Evolutionary conservation across 306 rosid species (phyloP).

Genomic region (Parietaria judaica): DNA sequence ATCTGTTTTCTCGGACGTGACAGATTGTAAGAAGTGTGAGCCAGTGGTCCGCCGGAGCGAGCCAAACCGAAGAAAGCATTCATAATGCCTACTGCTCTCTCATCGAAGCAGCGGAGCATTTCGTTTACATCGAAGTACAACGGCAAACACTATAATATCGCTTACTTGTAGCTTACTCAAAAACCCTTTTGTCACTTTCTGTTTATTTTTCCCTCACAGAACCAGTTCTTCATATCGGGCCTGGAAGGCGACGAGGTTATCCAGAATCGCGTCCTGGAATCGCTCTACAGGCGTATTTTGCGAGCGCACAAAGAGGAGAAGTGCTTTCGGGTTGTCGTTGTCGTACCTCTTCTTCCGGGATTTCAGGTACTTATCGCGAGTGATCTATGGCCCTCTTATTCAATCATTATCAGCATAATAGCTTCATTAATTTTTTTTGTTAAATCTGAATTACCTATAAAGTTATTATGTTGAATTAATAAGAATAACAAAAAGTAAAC

Average conservation of each 20-base stretch:
- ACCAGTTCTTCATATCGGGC: constrained; percentile 48
- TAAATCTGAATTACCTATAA: too few species aligned
- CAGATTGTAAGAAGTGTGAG: constrained; percentile 41
- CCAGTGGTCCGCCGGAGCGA: constrained; percentile 49
- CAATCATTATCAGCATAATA: too few species aligned
- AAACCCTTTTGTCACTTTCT: not conserved
- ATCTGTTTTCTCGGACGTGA: not conserved
- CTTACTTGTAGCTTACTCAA: not conserved
- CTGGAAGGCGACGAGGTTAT: constrained; percentile 34
- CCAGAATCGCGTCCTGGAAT: constrained; percentile 37
- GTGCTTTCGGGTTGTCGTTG: constrained; percentile 36
- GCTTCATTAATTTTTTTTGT: too few species aligned
- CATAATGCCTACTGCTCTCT: constrained; percentile 39
- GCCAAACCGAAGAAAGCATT: constrained; percentile 45
- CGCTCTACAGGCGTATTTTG: constrained; percentile 29
- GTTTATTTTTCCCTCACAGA: constrained; percentile 21
- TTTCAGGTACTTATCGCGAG: constrained; percentile 29
- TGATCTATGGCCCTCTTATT: not conserved
- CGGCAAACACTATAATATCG: not conserved
- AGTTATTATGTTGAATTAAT: too few species aligned
- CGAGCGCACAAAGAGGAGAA: constrained; percentile 34
- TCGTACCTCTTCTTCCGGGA: constrained; percentile 43
- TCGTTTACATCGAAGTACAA: constrained; percentile 39
- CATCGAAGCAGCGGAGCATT: constrained; percentile 37
- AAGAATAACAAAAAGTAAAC: too few species aligned